Evolutionary conservation across 768 basidiomycete genomes (phyloP).

Genomic region (Pulveroboletus sp.): DNA sequence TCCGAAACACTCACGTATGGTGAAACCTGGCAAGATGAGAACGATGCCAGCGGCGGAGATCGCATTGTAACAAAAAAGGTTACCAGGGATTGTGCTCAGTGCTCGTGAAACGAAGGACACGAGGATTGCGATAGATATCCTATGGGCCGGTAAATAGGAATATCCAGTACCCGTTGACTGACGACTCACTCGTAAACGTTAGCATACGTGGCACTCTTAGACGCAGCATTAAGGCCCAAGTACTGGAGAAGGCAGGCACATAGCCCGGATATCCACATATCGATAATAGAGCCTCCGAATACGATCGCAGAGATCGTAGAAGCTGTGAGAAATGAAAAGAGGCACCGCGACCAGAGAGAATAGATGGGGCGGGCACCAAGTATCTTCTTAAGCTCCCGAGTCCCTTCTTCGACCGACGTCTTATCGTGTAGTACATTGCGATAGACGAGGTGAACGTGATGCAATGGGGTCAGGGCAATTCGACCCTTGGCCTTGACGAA

Average conservation of each 20-base stretch:
- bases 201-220: slow-evolving; percentile 87
- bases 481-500: slow-evolving; percentile 81
- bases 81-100: slow-evolving; percentile 67
- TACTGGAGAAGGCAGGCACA: slow-evolving; percentile 71
- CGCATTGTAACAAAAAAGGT: slow-evolving; percentile 84
- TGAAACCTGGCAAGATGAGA: slow-evolving; percentile 86
- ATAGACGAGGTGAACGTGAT: slow-evolving; percentile 80
- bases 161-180: not conserved
- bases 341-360: slow-evolving; percentile 58
- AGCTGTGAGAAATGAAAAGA: slow-evolving; percentile 71
- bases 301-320: slow-evolving; percentile 79
- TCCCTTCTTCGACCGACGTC: slow-evolving; percentile 69
- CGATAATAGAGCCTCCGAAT: slow-evolving; percentile 76
- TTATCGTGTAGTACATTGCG: slow-evolving; percentile 82
- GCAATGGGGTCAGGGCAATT: slow-evolving; percentile 76
- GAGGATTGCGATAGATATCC: slow-evolving; percentile 79
- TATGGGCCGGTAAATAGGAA: slow-evolving; percentile 24
- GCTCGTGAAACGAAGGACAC: slow-evolving; percentile 80
- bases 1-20: slow-evolving; percentile 52
- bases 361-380: slow-evolving; percentile 66
- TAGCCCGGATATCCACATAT: slow-evolving; percentile 76
- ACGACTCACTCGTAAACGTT: slow-evolving; percentile 86
- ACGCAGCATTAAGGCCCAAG: slow-evolving; percentile 75
- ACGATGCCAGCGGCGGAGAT: slow-evolving; percentile 88
- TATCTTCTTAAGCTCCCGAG: slow-evolving; percentile 57